A percentile compares a stretch with the other conserved stretches of the same genome.
Evolutionary conservation across 331 rosid species (phyloP).

Genomic region (Saraca asoca): DNA sequence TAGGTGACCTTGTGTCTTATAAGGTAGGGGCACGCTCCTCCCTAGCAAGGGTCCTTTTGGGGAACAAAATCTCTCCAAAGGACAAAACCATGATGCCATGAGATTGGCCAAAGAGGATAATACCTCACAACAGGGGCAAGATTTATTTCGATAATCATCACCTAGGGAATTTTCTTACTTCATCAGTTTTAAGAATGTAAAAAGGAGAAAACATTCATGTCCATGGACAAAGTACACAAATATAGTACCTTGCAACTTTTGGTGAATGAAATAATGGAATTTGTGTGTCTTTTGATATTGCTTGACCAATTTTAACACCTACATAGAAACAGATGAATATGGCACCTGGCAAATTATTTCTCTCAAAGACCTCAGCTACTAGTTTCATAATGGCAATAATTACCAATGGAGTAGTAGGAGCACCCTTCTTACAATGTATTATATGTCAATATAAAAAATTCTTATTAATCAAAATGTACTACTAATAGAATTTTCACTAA

Average conservation of each 20-base stretch:
- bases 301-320: conserved; percentile 85
- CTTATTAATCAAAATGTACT: background rate
- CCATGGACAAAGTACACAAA: conserved; percentile 3
- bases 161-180: conserved; percentile 2
- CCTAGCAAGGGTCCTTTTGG: too few relatives aligned
- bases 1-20: too few relatives aligned
- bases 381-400: conserved; percentile 86
- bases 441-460: conserved; percentile 6
- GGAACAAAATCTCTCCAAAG: too few relatives aligned
- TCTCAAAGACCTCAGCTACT: conserved; percentile 79
- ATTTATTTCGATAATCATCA: too few relatives aligned
- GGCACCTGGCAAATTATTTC: conserved; percentile 75
- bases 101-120: too few relatives aligned
- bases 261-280: conserved; percentile 86
- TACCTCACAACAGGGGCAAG: too few relatives aligned
- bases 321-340: conserved; percentile 87
- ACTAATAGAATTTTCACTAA: too few relatives aligned
- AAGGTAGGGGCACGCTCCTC: too few relatives aligned
- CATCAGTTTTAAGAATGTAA: background rate
- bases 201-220: conserved; percentile 9
- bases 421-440: conserved; percentile 75
- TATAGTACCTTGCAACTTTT: conserved; percentile 84
- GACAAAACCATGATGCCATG: too few relatives aligned
- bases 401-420: conserved; percentile 88
- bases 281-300: conserved; percentile 72